Conservation (phyloP, 176 grass and related monocot genomes). For the Cenchrus purpureus region DNA sequence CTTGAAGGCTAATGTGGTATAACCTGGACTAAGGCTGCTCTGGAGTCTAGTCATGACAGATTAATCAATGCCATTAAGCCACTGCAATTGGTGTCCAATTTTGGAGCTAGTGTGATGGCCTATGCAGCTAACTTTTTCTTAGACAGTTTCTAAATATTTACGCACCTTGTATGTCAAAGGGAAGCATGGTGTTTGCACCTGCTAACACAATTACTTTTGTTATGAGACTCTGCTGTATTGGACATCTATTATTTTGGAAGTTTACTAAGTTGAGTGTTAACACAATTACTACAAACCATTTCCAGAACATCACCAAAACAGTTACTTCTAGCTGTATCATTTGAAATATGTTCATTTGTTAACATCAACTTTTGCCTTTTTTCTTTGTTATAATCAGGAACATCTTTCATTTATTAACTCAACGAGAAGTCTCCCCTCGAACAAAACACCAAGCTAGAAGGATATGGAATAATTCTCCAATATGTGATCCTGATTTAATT, state of each 20-base stretch:
- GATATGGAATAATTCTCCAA: constrained; percentile 57
- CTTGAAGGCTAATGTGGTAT: neutral
- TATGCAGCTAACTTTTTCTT: neutral
- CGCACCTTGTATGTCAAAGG: constrained; percentile 12
- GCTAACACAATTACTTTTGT: constrained; percentile 25
- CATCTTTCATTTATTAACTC: constrained; percentile 79
- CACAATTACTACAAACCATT: neutral
- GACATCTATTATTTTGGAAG: constrained; percentile 12
- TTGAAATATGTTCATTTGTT: constrained; percentile 31
- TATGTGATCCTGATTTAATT: constrained; percentile 35
- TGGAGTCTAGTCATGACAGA: neutral
- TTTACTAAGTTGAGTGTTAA: constrained; percentile 1
- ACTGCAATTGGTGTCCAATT: neutral
- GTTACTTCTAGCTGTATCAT: constrained; percentile 8
- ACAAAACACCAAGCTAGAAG: constrained; percentile 77
- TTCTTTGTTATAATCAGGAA: constrained; percentile 54
- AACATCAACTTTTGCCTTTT: constrained; percentile 31
- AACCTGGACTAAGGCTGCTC: constrained; percentile 7
- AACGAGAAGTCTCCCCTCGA: constrained; percentile 82
- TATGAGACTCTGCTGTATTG: neutral
- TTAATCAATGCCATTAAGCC: constrained; percentile 17
- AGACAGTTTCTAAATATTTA: neutral
- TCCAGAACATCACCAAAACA: neutral
- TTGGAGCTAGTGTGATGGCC: neutral
- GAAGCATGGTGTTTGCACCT: neutral